Evolutionary conservation across 768 basidiomycete genomes (phyloP).

Genomic region (Cystobasidium onofrii): DNA sequence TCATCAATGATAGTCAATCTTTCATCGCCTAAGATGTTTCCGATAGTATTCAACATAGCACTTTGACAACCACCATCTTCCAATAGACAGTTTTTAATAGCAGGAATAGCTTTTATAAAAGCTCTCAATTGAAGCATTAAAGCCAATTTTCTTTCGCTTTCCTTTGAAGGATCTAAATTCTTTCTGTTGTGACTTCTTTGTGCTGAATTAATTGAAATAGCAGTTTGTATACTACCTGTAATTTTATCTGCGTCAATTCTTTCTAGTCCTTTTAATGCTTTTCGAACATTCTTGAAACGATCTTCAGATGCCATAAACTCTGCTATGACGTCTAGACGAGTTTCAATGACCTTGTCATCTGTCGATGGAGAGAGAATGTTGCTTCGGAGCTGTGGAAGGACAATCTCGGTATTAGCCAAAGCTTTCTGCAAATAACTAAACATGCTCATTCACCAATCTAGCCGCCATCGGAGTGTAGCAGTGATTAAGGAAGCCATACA

Average conservation of each 20-base stretch:
- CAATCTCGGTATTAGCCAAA: too few species aligned
- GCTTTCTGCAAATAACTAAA: too few species aligned
- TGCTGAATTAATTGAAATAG: background rate
- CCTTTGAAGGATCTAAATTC: constrained; percentile 34
- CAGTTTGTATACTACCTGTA: constrained; percentile 48
- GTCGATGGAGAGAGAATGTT: constrained; percentile 39
- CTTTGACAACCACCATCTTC: constrained; percentile 50
- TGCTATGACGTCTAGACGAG: constrained; percentile 56
- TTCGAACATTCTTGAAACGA: constrained; percentile 59
- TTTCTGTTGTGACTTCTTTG: background rate
- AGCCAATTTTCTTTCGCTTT: constrained; percentile 46
- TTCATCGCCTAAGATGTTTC: constrained; percentile 67
- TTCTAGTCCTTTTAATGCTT: constrained; percentile 60
- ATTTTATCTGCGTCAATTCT: constrained; percentile 83
- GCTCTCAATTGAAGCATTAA: constrained; percentile 73
- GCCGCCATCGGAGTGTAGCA: constrained; percentile 86
- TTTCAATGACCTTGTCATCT: constrained; percentile 54
- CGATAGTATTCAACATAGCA: constrained; percentile 57
- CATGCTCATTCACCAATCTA: constrained; percentile 59
- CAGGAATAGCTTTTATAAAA: constrained; percentile 60
- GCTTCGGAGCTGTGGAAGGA: constrained; percentile 37
- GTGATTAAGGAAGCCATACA: constrained; percentile 52
- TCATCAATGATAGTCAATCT: constrained; percentile 56
- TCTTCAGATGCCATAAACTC: constrained; percentile 73
- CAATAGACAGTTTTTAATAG: constrained; percentile 57